These are phyloP conservation scores for Xylaria hypoxylon DNA, from an alignment of 2,329 filamentous ascomycete genomes.

Conservation along the genomic window DNA sequence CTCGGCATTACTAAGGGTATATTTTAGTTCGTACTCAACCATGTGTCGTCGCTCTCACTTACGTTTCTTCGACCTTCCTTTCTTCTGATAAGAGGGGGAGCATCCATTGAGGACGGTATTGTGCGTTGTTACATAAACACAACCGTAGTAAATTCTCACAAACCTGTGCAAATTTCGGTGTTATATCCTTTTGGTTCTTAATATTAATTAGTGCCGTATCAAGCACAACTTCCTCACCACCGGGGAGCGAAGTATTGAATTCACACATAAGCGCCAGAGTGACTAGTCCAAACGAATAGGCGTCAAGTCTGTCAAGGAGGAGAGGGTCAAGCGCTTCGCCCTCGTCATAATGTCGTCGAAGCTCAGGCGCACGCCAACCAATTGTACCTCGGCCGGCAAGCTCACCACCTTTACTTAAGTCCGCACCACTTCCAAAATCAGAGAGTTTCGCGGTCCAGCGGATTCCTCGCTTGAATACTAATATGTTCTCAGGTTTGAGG, in stretches of 20 bases:
- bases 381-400: not conserved
- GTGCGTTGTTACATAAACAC: not conserved
- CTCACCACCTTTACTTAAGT: conserved; percentile 1
- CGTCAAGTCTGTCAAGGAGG: not conserved
- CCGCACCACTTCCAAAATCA: not conserved
- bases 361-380: not conserved
- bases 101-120: not conserved
- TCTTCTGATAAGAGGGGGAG: not conserved
- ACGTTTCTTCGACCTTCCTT: not conserved
- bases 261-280: not conserved
- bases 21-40: not conserved
- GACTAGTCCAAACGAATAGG: conserved; percentile 1
- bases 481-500: conserved; percentile 1
- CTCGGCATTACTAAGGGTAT: not conserved
- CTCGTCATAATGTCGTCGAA: not conserved
- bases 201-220: not conserved
- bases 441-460: not conserved
- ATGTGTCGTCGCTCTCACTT: not conserved
- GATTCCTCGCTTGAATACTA: not conserved
- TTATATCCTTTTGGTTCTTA: not conserved
- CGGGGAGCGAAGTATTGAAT: not conserved
- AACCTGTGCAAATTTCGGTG: not conserved
- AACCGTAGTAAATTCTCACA: not conserved
- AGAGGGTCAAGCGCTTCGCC: not conserved
- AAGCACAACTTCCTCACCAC: not conserved